These are phyloP conservation scores for Apiospora marii DNA, from an alignment of 2,329 filamentous ascomycete genomes.

Conservation along the genomic window DNA sequence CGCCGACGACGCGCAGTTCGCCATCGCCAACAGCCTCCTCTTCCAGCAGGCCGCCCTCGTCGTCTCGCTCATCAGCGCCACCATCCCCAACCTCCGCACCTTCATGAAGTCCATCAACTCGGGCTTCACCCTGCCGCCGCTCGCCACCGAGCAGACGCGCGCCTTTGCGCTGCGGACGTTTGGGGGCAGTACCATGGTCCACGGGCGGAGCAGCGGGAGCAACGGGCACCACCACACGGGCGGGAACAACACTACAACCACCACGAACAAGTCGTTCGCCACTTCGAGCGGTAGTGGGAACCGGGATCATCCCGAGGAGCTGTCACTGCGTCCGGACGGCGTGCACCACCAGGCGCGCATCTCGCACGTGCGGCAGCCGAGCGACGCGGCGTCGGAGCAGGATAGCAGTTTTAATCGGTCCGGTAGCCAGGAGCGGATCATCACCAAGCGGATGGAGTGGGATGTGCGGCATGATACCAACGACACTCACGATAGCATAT, in stretches of 20 bases:
- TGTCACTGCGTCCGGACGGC: background rate
- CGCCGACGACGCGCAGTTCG: conserved; percentile 30
- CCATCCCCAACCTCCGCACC: conserved; percentile 35
- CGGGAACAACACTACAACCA: background rate
- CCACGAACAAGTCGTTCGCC: background rate
- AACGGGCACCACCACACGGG: background rate
- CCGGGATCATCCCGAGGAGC: background rate
- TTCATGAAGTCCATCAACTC: conserved; percentile 34
- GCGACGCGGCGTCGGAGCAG: background rate
- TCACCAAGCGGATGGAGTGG: conserved; percentile 18
- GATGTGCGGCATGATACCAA: background rate
- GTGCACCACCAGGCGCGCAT: background rate
- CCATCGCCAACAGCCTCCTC: conserved; percentile 29
- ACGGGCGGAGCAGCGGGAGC: background rate
- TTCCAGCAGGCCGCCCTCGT: conserved; percentile 33
- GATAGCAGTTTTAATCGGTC: background rate
- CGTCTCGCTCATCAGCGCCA: conserved; percentile 35
- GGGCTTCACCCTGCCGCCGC: conserved; percentile 26
- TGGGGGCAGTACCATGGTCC: background rate
- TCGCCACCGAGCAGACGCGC: background rate
- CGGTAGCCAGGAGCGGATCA: conserved; percentile 14
- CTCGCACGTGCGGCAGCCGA: background rate
- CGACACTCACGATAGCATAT: background rate
- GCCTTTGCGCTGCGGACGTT: conserved; percentile 15
- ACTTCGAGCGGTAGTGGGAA: background rate